Percentiles rank a stretch among this genome's conserved stretches.
These are phyloP conservation scores for Starmerella potacharoeniae DNA, from an alignment of 805 yeast species.

Conservation along the genomic window DNA sequence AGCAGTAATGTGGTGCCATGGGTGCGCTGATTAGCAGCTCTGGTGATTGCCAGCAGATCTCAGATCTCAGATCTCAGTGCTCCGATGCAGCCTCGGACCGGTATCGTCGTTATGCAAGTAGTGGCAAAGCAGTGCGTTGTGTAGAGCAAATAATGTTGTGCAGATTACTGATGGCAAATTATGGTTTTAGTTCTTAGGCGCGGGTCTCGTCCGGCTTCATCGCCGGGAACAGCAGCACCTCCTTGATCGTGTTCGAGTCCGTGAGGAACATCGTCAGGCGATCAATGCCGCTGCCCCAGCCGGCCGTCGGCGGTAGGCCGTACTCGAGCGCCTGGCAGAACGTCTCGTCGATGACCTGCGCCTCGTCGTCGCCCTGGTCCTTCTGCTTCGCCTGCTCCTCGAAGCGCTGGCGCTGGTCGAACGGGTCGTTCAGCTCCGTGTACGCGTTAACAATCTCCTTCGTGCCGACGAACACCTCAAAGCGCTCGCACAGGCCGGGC, in stretches of 20 bases:
- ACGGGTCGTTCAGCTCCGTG: conserved; percentile 98
- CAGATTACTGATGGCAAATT: too few species aligned
- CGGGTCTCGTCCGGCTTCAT: conserved; percentile 75
- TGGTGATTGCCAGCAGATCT: too few species aligned
- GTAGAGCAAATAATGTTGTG: too few species aligned
- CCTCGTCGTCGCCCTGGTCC: conserved; percentile 98
- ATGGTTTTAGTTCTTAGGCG: not conserved
- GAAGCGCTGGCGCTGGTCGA: conserved; percentile 93
- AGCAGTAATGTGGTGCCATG: too few species aligned
- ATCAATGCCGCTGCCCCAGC: conserved; percentile 99
- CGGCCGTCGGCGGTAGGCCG: conserved; percentile 98
- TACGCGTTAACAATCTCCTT: conserved; percentile 97
- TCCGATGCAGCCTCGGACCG: too few species aligned
- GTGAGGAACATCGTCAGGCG: conserved; percentile 97
- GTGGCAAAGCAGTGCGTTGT: too few species aligned
- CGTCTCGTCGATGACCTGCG: conserved; percentile 89
- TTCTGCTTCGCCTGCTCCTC: conserved; percentile 99
- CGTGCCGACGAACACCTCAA: conserved; percentile 96
- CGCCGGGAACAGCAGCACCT: conserved; percentile 94
- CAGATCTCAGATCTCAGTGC: too few species aligned
- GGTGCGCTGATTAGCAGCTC: too few species aligned
- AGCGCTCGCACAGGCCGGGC: conserved; percentile 95
- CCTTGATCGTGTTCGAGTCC: conserved; percentile 92
- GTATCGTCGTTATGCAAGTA: too few species aligned
- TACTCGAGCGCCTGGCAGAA: conserved; percentile 96